Conservation (phyloP, 257 asterid genomes). For the Nicotiana otophora region DNA sequence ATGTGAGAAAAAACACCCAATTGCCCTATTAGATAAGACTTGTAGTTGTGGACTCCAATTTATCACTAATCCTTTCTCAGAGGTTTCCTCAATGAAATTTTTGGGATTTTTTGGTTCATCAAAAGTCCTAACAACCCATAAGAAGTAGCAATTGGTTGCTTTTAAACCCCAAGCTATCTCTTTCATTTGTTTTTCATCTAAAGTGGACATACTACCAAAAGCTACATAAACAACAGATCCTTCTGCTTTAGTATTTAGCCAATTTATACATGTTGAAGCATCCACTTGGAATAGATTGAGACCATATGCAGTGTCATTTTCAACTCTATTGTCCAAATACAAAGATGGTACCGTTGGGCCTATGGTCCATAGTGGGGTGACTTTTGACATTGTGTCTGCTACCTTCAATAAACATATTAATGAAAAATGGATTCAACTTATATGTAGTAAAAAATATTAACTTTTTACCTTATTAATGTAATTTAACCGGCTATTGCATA, state of each 20-base stretch:
- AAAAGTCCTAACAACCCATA: slow-evolving; percentile 51
- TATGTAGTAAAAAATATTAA: too few relatives aligned
- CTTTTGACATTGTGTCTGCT: slow-evolving; percentile 43
- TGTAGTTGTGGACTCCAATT: slow-evolving; percentile 64
- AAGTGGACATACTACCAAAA: slow-evolving; percentile 68
- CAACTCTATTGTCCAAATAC: slow-evolving; percentile 49
- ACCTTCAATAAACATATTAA: slow-evolving; percentile 24
- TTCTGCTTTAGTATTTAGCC: slow-evolving; percentile 52
- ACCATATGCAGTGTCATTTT: slow-evolving; percentile 41
- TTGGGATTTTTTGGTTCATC: slow-evolving; percentile 37
- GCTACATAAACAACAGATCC: slow-evolving; percentile 64
- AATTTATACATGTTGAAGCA: slow-evolving; percentile 24
- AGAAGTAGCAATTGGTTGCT: slow-evolving; percentile 31
- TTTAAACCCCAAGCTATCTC: slow-evolving; percentile 51
- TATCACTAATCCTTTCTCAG: slow-evolving; percentile 35
- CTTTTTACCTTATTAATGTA: too few relatives aligned
- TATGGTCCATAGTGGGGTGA: slow-evolving; percentile 39
- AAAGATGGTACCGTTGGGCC: slow-evolving; percentile 78
- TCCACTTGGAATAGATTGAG: slow-evolving; percentile 44
- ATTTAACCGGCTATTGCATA: too few relatives aligned
- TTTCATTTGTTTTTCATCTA: slow-evolving; percentile 42
- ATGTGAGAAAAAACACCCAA: slow-evolving; percentile 69
- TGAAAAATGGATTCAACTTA: background rate
- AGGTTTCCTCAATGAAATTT: slow-evolving; percentile 15
- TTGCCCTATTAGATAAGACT: slow-evolving; percentile 40